Evolutionary conservation across 2,329 filamentous ascomycete genomes (phyloP).

Genomic region (Xylariomycetidae sp.): DNA sequence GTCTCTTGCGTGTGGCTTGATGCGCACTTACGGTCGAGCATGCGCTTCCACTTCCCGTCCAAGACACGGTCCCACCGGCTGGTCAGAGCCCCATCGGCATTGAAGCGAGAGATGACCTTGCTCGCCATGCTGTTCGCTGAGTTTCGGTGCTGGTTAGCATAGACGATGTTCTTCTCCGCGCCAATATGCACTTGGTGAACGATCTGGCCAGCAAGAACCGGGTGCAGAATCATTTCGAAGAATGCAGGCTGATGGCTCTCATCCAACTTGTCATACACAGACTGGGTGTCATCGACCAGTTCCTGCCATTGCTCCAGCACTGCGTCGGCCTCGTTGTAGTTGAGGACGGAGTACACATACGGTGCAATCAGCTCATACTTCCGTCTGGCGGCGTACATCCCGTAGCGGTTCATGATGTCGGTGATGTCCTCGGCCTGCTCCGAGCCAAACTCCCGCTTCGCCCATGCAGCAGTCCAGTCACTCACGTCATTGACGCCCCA

Average conservation of each 20-base stretch:
- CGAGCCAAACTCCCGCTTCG: constrained; percentile 49
- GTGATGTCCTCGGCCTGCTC: constrained; percentile 42
- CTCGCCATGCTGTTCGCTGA: constrained; percentile 46
- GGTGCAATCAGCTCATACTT: constrained; percentile 56
- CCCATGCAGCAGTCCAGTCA: constrained; percentile 52
- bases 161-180: constrained; percentile 43
- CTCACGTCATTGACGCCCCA: constrained; percentile 51
- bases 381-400: constrained; percentile 47
- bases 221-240: constrained; percentile 56
- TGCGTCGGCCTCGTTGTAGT: constrained; percentile 55
- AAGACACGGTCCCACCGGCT: constrained; percentile 51
- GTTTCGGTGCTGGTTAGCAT: constrained; percentile 44
- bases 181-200: constrained; percentile 47
- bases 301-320: constrained; percentile 48
- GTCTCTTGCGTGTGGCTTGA: background rate
- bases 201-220: constrained; percentile 49
- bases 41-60: constrained; percentile 56
- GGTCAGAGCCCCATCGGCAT: constrained; percentile 51
- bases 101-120: constrained; percentile 46
- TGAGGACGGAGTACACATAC: constrained; percentile 49
- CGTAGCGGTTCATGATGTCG: constrained; percentile 48
- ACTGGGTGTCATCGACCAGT: constrained; percentile 47
- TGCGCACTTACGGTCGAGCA: constrained; percentile 48
- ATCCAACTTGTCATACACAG: constrained; percentile 48
- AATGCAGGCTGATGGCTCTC: constrained; percentile 48